Percentiles rank a stretch among this genome's conserved stretches.
These are phyloP conservation scores for Brasilioporus rufonigricans DNA, from an alignment of 768 basidiomycete species.

Conservation along the genomic window DNA sequence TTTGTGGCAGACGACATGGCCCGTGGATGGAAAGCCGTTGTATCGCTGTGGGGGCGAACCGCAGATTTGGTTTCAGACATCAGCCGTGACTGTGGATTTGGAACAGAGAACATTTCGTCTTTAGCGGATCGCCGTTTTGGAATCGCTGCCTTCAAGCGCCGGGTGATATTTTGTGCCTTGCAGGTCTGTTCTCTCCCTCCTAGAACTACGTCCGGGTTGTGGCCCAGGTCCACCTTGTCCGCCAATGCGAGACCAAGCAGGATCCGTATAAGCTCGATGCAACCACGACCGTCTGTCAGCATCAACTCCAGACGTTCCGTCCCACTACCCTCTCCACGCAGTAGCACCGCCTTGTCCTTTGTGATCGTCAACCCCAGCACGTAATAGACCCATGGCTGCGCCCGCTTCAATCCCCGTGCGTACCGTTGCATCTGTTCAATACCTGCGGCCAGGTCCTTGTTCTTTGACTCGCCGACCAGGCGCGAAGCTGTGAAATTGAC, in stretches of 20 bases:
- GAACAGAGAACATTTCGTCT: neutral
- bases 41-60: neutral
- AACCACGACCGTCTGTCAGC: conserved; percentile 1
- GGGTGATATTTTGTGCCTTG: neutral
- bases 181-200: neutral
- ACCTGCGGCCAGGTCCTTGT: neutral
- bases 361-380: neutral
- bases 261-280: conserved; percentile 7
- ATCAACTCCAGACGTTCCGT: conserved; percentile 8
- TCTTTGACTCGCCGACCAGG: neutral
- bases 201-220: neutral
- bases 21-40: neutral
- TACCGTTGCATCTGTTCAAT: conserved; percentile 7
- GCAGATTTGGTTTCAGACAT: neutral
- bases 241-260: conserved; percentile 16
- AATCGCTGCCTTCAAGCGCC: neutral
- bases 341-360: neutral
- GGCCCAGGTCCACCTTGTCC: conserved; percentile 4
- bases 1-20: neutral
- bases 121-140: neutral
- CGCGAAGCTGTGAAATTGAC: neutral
- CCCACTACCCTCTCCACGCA: conserved; percentile 9
- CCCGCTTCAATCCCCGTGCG: neutral
- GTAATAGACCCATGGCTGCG: neutral
- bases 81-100: neutral